phyloP scores from a whole-genome alignment of 306 rosid genomes.

The Rosa multiflora region DNA sequence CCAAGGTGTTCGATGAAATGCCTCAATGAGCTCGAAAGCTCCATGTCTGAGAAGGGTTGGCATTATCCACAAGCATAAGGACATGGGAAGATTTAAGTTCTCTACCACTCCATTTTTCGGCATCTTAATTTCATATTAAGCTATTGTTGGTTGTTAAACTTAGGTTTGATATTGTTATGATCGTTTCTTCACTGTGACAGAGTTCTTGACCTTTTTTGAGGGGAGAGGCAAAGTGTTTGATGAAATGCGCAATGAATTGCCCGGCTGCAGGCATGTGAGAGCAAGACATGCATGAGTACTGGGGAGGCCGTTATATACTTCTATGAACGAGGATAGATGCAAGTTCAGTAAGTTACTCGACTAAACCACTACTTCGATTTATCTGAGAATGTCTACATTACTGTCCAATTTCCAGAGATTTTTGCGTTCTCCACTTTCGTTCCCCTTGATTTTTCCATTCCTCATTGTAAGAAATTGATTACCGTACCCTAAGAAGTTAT shows the following conservation, averaged over 20 bases:
- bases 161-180: not conserved
- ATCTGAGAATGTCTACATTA: not conserved
- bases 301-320: not conserved
- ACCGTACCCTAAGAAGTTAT: no score
- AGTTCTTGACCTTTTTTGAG: not conserved
- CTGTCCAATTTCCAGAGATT: not conserved
- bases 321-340: not conserved
- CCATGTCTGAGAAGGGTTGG: slow-evolving; percentile 2
- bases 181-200: not conserved
- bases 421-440: not conserved
- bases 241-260: not conserved
- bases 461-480: not conserved
- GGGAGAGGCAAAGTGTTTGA: not conserved
- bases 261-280: not conserved
- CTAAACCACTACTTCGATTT: not conserved
- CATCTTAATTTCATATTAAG: not conserved
- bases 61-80: not conserved
- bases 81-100: not conserved
- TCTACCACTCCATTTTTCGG: not conserved
- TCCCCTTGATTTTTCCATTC: not conserved
- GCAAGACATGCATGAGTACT: not conserved
- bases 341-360: not conserved
- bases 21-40: not conserved
- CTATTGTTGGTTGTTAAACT: not conserved
- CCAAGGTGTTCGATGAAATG: not conserved